Conservation (phyloP, 129 eudicot species). For the Centaurea solstitialis region DNA sequence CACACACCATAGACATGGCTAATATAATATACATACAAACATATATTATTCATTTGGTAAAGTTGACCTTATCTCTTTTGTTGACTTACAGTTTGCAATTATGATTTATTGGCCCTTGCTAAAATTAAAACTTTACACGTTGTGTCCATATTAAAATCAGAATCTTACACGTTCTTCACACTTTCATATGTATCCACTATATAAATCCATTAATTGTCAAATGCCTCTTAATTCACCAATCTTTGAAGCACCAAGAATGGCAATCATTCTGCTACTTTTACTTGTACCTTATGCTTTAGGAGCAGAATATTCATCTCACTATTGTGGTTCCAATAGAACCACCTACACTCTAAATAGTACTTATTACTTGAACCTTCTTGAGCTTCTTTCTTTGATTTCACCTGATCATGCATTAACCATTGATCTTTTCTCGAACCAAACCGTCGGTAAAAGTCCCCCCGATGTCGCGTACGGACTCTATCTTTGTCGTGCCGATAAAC, state of each 20-base stretch:
- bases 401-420: not conserved
- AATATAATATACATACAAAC: too few species aligned
- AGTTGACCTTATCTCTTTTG: too few species aligned
- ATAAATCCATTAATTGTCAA: too few species aligned
- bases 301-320: not conserved
- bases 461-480: conserved; percentile 7
- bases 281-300: conserved; percentile 13
- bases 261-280: not conserved
- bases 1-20: not conserved
- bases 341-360: conserved; percentile 8
- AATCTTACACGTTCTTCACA: too few species aligned
- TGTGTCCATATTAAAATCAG: too few species aligned
- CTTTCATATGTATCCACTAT: too few species aligned
- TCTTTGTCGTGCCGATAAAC: conserved; percentile 13
- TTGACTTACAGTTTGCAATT: too few species aligned
- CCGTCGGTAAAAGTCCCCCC: not conserved
- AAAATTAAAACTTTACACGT: too few species aligned
- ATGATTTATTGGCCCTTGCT: too few species aligned
- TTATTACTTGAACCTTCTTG: not conserved
- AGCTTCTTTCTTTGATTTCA: not conserved
- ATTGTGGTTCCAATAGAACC: not conserved
- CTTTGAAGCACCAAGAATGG: not conserved
- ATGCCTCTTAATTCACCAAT: too few species aligned
- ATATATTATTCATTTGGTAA: too few species aligned
- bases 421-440: not conserved